Evolutionary conservation across 2,329 filamentous ascomycete species (phyloP).

Genomic region (Colletotrichum godetiae): DNA sequence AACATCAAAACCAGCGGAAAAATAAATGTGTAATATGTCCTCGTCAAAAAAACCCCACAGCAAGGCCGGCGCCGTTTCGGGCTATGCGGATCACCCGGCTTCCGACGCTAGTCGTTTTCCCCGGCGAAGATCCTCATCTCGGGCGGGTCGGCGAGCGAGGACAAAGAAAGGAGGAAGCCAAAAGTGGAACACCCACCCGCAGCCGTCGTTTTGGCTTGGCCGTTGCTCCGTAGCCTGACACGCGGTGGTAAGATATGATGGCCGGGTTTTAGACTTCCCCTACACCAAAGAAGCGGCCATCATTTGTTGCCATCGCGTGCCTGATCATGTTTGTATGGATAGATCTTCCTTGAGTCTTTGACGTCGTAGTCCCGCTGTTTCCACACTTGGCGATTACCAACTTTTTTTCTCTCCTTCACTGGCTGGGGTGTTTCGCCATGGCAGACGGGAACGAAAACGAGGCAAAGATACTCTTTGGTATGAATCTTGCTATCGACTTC

Average conservation of each 20-base stretch:
- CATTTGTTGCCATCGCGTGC: too few species aligned
- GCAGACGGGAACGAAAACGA: background rate
- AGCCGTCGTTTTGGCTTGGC: background rate
- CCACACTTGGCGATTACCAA: background rate
- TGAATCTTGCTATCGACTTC: background rate
- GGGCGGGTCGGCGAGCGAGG: background rate
- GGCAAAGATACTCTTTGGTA: background rate
- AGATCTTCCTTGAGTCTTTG: background rate
- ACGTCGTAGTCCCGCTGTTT: background rate
- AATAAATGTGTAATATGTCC: background rate
- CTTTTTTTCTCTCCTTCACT: background rate
- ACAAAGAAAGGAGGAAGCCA: background rate
- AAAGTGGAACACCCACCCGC: background rate
- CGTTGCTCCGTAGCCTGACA: background rate
- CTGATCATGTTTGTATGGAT: too few species aligned
- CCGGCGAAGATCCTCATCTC: slow-evolving; percentile 35
- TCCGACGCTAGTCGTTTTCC: slow-evolving; percentile 9
- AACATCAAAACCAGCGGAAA: background rate
- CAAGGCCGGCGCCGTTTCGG: slow-evolving; percentile 24
- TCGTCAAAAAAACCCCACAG: background rate
- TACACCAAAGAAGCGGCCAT: too few species aligned
- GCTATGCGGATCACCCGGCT: slow-evolving; percentile 17
- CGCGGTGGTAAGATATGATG: too few species aligned
- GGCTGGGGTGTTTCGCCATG: background rate
- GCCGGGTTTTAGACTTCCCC: too few species aligned